These are phyloP conservation scores for Suhomyces emberorum DNA, from an alignment of 805 yeast species.

Conservation along the genomic window DNA sequence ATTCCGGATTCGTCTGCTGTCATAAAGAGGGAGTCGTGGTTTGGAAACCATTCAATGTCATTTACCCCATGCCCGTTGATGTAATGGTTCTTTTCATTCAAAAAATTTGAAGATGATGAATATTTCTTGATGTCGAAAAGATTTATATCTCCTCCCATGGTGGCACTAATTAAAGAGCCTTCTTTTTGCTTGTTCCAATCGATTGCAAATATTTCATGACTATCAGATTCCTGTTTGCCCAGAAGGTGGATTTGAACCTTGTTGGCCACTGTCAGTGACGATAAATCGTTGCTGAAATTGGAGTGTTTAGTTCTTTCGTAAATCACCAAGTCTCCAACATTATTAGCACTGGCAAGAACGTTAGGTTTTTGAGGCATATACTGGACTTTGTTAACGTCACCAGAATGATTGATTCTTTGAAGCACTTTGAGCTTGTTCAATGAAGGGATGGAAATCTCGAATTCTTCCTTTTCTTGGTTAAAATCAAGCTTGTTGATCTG, in stretches of 20 bases:
- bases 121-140: conserved; percentile 63
- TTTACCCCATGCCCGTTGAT: conserved; percentile 51
- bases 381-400: conserved; percentile 70
- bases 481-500: conserved; percentile 34
- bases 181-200: conserved; percentile 69
- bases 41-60: conserved; percentile 66
- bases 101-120: conserved; percentile 4
- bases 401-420: conserved; percentile 64
- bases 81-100: not conserved
- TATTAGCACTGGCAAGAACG: conserved; percentile 66
- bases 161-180: conserved; percentile 58
- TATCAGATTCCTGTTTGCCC: conserved; percentile 22
- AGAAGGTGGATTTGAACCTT: conserved; percentile 52
- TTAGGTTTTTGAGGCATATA: conserved; percentile 88
- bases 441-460: conserved; percentile 26
- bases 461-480: conserved; percentile 38
- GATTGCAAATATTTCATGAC: conserved; percentile 63
- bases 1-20: conserved; percentile 64
- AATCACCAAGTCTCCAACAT: conserved; percentile 60
- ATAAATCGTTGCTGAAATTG: conserved; percentile 26
- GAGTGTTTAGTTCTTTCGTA: conserved; percentile 83
- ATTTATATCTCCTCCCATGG: conserved; percentile 60
- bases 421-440: conserved; percentile 28
- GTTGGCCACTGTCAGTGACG: conserved; percentile 25
- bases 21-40: conserved; percentile 59